These are phyloP conservation scores for Alternaria atra DNA, from an alignment of 2,329 filamentous ascomycete species.

Conservation along the genomic window DNA sequence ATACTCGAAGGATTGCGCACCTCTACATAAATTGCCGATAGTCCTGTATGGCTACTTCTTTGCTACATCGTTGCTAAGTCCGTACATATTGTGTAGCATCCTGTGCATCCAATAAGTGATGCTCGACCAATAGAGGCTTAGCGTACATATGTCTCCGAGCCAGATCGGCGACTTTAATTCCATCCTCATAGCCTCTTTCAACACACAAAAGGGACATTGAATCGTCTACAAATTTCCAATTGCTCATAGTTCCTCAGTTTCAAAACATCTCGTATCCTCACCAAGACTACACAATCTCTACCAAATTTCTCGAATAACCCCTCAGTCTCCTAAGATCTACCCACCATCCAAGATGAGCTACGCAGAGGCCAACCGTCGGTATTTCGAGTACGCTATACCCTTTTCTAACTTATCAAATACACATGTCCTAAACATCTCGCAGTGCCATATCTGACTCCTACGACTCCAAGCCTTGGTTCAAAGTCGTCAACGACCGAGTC, in stretches of 20 bases:
- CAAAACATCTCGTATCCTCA: not conserved
- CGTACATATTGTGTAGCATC: not conserved
- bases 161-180: conserved; percentile 25
- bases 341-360: conserved; percentile 33
- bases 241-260: not conserved
- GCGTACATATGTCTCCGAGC: conserved; percentile 23
- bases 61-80: not conserved
- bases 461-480: conserved; percentile 63
- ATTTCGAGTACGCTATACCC: conserved; percentile 42
- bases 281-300: not conserved
- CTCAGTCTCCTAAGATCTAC: not conserved
- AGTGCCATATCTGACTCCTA: conserved; percentile 65
- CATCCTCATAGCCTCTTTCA: not conserved
- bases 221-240: not conserved
- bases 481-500: conserved; percentile 63
- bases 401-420: not conserved
- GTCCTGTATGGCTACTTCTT: not conserved
- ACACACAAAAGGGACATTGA: not conserved
- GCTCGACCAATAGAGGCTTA: conserved; percentile 26
- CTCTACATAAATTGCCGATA: not conserved
- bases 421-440: not conserved
- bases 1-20: not conserved
- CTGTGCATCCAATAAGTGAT: not conserved
- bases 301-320: not conserved
- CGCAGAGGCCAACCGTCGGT: conserved; percentile 48